phyloP scores from a whole-genome alignment of 202 grass and related monocot genomes.

The Eragrostis tef region DNA sequence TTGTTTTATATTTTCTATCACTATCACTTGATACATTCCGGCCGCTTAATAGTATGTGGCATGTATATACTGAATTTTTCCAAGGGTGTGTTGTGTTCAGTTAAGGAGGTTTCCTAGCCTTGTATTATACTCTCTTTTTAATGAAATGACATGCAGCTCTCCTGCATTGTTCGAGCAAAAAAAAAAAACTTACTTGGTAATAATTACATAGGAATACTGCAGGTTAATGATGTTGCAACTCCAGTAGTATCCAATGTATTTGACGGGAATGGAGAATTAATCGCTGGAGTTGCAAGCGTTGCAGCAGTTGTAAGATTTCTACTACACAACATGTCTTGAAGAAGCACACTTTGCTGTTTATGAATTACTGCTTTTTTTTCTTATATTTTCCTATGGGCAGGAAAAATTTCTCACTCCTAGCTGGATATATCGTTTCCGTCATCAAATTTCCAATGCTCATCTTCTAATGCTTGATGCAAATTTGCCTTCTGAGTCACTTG shows the following conservation, averaged over 20 bases:
- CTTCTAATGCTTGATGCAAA: slow-evolving; percentile 94
- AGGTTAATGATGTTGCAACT: slow-evolving; percentile 60
- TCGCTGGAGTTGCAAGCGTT: slow-evolving; percentile 77
- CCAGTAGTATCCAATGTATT: slow-evolving; percentile 91
- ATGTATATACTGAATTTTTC: no score
- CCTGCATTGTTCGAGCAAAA: no score
- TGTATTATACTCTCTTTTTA: no score
- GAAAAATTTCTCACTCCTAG: slow-evolving; percentile 76
- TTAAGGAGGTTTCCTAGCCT: no score
- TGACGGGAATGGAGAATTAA: slow-evolving; percentile 70
- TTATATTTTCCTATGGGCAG: slow-evolving; percentile 51
- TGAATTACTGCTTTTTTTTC: slow-evolving; percentile 10
- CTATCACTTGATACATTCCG: no score
- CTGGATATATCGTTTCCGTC: slow-evolving; percentile 70
- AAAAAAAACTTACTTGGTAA: slow-evolving; percentile 26
- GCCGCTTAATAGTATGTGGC: no score
- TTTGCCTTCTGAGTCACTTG: slow-evolving; percentile 68
- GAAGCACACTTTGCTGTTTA: background rate
- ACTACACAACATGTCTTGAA: background rate
- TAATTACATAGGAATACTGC: slow-evolving; percentile 71
- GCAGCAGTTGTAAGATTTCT: slow-evolving; percentile 84
- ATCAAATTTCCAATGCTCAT: slow-evolving; percentile 62
- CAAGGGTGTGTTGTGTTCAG: no score
- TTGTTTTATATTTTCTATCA: slow-evolving; percentile 32
- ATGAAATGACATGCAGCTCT: no score